Base-by-base conservation (phyloP, 2,329 filamentous ascomycete genomes). In the Tympanopsis confertula region DNA sequence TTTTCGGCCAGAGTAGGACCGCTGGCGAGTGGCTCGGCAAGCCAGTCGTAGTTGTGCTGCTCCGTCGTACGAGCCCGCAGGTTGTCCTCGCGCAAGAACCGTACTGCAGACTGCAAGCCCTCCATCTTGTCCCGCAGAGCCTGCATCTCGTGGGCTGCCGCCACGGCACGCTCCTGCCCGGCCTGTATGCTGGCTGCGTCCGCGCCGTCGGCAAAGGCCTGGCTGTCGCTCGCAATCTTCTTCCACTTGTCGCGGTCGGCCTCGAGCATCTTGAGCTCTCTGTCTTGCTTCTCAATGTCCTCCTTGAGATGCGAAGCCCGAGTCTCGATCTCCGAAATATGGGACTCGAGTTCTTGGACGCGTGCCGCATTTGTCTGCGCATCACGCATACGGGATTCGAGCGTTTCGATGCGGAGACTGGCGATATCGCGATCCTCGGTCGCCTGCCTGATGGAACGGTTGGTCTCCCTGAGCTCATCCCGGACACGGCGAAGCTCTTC, bases 381-480 rank as follows among this genome's bases (percentile, higher is more conserved):
- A 51, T 93, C 87, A 41, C 80, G 78, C 79, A 91, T 88, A 40
- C 86, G 73, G 5, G 85, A 84, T 56, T 94, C 85, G 26, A 96
- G 76, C 29, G 91, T 85, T 58, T 95, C 89, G 47, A 95, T 94
- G 57, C 91, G 88, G 47, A 95, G 82, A n/a, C 81, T 74, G 18
- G 85, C 73, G 41, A 93, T 89, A 56, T 93, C 87, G 38, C 94
- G 74, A 24, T 81, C 79, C 54, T 88, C 84, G 46, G 94, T 86
- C 44, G 81, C 78, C 44, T 80, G 71, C 1, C 81, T 77, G 40
- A 86, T 70, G 3, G 74, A 69, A 39, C 81, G 78, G 3, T 84
- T 81, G 15, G 82, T 78, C 50, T 89, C 85, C 45, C 80, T 77
- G 46, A 91, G 74, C 46, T 89, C 82, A 38, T 88, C 84, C 49